Conservation (phyloP, 306 rosid genomes). For the Astragalus membranaceus region DNA sequence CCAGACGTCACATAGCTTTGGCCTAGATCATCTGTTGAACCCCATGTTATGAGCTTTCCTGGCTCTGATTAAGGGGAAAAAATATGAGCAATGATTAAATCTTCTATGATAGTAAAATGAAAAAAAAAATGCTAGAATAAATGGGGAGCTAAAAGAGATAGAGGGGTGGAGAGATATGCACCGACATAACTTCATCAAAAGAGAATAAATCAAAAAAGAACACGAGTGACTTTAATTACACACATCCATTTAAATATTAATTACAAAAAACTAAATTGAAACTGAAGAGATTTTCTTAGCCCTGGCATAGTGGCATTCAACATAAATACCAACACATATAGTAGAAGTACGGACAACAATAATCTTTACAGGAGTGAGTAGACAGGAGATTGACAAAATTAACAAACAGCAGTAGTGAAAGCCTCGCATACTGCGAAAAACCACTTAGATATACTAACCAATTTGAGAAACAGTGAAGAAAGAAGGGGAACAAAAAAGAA, state of each 20-base stretch:
- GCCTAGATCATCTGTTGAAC: slow-evolving; percentile 93
- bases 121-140: background rate
- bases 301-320: background rate
- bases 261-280: background rate
- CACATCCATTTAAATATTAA: background rate
- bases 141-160: background rate
- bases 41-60: slow-evolving; percentile 96
- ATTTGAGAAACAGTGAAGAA: too few species aligned
- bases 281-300: background rate
- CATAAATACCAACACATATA: background rate
- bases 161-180: background rate
- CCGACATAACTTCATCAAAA: background rate
- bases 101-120: background rate
- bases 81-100: background rate
- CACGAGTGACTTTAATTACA: background rate
- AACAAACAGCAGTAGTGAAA: background rate
- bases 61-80: slow-evolving; percentile 38
- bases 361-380: background rate
- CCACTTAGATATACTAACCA: background rate
- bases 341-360: background rate
- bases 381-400: background rate
- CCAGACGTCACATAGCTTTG: slow-evolving; percentile 96
- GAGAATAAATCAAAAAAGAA: background rate
- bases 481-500: too few species aligned
- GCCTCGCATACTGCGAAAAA: background rate